These are phyloP conservation scores for Ceratobasidium papillatum DNA, from an alignment of 1,284 basidiomycete species.

Conservation along the genomic window DNA sequence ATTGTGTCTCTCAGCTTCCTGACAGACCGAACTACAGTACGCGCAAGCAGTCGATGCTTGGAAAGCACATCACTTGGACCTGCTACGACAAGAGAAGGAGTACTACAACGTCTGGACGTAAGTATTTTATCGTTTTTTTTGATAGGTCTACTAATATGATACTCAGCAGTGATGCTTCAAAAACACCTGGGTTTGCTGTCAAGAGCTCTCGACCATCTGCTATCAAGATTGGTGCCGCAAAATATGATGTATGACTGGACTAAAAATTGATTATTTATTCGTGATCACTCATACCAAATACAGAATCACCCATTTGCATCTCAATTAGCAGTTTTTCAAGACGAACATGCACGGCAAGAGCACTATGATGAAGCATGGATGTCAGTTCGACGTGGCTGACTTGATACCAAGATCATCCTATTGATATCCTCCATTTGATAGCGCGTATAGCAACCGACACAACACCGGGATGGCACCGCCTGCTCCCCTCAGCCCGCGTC, in stretches of 20 bases:
- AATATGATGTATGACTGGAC: constrained; percentile 2
- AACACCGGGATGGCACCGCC: background rate
- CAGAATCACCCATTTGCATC: constrained; percentile 4
- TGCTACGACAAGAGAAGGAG: constrained; percentile 10
- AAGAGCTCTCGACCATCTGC: background rate
- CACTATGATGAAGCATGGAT: constrained; percentile 29
- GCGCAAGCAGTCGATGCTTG: constrained; percentile 17
- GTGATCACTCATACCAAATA: background rate
- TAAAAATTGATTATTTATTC: background rate
- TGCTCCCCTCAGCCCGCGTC: background rate
- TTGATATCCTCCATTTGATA: background rate
- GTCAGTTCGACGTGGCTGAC: background rate
- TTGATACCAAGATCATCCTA: background rate
- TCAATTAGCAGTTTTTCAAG: constrained; percentile 25
- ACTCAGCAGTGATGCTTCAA: background rate
- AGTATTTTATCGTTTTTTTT: background rate
- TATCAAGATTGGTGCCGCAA: background rate
- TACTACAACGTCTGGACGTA: constrained; percentile 33
- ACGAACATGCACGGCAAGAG: constrained; percentile 15
- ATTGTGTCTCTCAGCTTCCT: background rate
- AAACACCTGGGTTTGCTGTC: background rate
- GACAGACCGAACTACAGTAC: background rate
- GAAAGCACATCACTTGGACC: constrained; percentile 19
- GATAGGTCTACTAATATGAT: background rate
- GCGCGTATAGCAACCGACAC: constrained; percentile 9